A percentile compares a stretch with the other conserved stretches of the same genome.
phyloP scores from a whole-genome alignment of 2,329 filamentous ascomycete species.

The Chrysosphaeria jannelii region DNA sequence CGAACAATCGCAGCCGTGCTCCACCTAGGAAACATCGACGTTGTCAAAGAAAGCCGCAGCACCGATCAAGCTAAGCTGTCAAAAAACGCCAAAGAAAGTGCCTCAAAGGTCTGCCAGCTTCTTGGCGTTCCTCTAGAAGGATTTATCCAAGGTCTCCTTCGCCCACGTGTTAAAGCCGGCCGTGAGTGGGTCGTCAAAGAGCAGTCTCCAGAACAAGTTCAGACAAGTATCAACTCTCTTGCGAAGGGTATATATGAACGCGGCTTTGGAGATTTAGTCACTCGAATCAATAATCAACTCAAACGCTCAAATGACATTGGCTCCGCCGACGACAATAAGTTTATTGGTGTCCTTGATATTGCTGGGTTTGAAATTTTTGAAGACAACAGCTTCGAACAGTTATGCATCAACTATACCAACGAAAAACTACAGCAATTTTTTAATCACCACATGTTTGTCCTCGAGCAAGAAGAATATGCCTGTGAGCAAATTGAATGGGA shows the following conservation, averaged over 20 bases:
- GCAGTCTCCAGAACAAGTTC: conserved; percentile 88
- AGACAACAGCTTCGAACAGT: conserved; percentile 90
- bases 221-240: conserved; percentile 64
- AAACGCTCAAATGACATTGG: conserved; percentile 50
- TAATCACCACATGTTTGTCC: conserved; percentile 98
- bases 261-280: conserved; percentile 75
- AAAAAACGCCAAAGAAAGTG: conserved; percentile 42
- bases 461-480: conserved; percentile 95
- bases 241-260: conserved; percentile 96
- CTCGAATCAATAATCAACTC: conserved; percentile 69
- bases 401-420: conserved; percentile 99
- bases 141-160: conserved; percentile 66
- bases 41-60: conserved; percentile 69
- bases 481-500: conserved; percentile 97
- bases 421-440: conserved; percentile 98
- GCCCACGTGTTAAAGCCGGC: conserved; percentile 82
- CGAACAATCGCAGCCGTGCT: conserved; percentile 73
- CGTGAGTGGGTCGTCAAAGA: conserved; percentile 97
- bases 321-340: conserved; percentile 63
- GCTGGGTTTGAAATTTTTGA: conserved; percentile 98
- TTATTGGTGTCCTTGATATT: conserved; percentile 96
- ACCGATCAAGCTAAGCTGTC: conserved; percentile 71
- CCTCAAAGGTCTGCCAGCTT: conserved; percentile 51
- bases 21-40: conserved; percentile 73
- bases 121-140: conserved; percentile 61